A percentile compares a stretch with the other conserved stretches of the same genome.
These are phyloP conservation scores for Anthracocystis setariae DNA, from an alignment of 1,284 basidiomycete genomes.

Conservation along the genomic window DNA sequence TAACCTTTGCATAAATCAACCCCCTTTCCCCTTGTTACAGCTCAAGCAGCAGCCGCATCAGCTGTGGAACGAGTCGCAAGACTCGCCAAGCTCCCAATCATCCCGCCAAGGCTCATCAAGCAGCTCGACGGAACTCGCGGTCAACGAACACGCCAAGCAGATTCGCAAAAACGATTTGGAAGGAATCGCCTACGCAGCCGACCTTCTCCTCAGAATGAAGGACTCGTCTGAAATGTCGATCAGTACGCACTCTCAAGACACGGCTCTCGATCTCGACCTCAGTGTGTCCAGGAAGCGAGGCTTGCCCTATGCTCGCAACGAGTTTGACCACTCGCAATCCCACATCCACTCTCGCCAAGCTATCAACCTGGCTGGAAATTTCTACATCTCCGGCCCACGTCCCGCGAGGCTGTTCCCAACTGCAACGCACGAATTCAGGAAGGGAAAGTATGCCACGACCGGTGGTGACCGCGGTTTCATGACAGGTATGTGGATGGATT, in stretches of 20 bases:
- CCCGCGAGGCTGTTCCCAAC: slow-evolving; percentile 36
- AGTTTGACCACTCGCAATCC: neutral
- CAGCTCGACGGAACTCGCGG: neutral
- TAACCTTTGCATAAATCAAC: neutral
- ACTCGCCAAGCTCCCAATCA: neutral
- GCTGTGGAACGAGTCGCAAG: too few species aligned
- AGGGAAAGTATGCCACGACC: slow-evolving; percentile 45
- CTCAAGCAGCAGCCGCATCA: too few species aligned
- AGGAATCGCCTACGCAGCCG: slow-evolving; percentile 37
- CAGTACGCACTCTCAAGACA: neutral
- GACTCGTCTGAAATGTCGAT: neutral
- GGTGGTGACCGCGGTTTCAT: slow-evolving; percentile 44
- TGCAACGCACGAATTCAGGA: slow-evolving; percentile 26
- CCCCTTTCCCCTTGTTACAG: neutral
- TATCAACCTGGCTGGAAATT: slow-evolving; percentile 2
- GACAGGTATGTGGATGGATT: slow-evolving; percentile 24
- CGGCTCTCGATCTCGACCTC: slow-evolving; percentile 1
- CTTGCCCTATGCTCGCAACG: slow-evolving; percentile 19
- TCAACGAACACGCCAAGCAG: neutral
- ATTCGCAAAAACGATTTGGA: slow-evolving; percentile 17
- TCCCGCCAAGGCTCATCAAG: neutral
- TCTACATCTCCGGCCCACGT: slow-evolving; percentile 35
- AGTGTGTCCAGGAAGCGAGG: slow-evolving; percentile 24
- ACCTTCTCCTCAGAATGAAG: slow-evolving; percentile 25
- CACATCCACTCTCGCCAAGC: neutral